phyloP scores from a whole-genome alignment of 2,329 filamentous ascomycete species.

The Talaromyces sp. region DNA sequence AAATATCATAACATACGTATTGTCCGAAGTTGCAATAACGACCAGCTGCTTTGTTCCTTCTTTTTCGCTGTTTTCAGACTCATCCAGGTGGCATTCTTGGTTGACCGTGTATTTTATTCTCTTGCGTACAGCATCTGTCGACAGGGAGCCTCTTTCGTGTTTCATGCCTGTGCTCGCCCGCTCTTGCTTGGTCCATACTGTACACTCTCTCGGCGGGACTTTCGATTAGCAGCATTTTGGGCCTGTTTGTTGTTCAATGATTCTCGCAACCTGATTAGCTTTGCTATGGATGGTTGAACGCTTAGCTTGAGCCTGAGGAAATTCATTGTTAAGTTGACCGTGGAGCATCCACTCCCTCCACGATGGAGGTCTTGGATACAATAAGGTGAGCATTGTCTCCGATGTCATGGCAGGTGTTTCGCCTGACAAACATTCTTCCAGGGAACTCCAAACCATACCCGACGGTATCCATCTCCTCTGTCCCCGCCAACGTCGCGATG shows the following conservation, averaged over 20 bases:
- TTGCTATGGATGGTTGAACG: background rate
- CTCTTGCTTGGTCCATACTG: background rate
- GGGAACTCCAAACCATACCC: constrained; percentile 45
- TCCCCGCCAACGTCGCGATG: constrained; percentile 61
- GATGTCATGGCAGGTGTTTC: background rate
- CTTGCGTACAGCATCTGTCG: background rate
- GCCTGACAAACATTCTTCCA: constrained; percentile 21
- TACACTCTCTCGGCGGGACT: background rate
- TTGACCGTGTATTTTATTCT: background rate
- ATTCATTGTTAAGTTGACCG: background rate
- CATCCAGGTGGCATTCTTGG: background rate
- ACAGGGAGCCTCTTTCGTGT: background rate
- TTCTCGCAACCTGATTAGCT: background rate
- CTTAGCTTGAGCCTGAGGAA: background rate
- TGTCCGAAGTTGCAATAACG: background rate
- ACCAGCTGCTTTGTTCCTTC: background rate
- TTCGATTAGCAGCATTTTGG: background rate
- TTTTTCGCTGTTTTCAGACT: background rate
- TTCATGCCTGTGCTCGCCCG: background rate
- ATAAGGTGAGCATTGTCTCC: constrained; percentile 34
- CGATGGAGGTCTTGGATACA: constrained; percentile 42
- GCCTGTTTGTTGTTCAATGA: background rate
- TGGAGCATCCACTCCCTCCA: constrained; percentile 8
- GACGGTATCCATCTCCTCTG: constrained; percentile 63
- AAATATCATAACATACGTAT: background rate